Base-by-base conservation (phyloP, 345 rosid species). In the Euphorbia lathyris region DNA sequence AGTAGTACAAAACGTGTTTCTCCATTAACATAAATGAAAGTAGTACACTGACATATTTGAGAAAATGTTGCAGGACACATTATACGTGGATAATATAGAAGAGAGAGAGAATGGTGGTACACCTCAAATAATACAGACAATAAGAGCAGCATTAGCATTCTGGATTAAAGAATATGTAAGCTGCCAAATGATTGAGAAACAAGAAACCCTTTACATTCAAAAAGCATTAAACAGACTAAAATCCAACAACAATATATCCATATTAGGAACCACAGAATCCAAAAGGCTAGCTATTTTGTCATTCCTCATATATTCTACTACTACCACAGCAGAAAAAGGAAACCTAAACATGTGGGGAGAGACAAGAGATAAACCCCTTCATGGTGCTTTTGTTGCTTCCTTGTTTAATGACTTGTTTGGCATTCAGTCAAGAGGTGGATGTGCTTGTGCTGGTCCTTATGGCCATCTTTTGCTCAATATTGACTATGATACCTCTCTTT, bases 381-480 rank as follows among this genome's bases (percentile, higher is more conserved):
- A 80, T 63, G 93, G 93, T 1, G 71, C 85, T 17, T 88, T 83
- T 23, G 82, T 84, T 7, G 88, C 87, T 3, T 69, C 66, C 9
- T 77, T 88, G 51, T 81, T 88, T 60, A 88, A 86, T 63, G 88
- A 88, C 72, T 76, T 88, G 57, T 88, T 88, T 27, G 90, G 90
- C 22, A 84, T 88, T 57, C 93, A 88, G 30, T 84, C 90, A 5
- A 73, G 93, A 55, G 90, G 83, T 0, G 90, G 90, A 0, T 84
- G 90, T 32, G 93, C 86, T 26, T 88, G 90, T 69, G 90, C 93
- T 20, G 84, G 81, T 48, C 93, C 93, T 23, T 88, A 88, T n/a
- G 93, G 89, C 16, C 93, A 88, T 22, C 3, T 26, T 26, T 58
- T 88, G 66, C 89, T 88, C 43, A 63, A 40, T 20, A 56, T 88